Conservation (phyloP, 2,329 filamentous ascomycete species). For the Thermothelomyces thermophilus region DNA sequence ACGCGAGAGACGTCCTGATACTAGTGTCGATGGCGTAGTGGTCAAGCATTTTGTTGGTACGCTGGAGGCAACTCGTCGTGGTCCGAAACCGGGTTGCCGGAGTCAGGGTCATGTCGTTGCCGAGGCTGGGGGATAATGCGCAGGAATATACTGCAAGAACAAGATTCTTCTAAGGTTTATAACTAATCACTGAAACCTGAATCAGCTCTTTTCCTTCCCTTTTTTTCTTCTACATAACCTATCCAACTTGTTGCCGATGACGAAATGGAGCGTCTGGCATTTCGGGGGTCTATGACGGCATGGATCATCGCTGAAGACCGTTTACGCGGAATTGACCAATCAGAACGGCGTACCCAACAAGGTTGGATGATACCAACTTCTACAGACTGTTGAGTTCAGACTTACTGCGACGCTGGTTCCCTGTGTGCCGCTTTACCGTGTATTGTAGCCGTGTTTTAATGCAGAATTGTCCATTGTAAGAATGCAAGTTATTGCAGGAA, state of each 20-base stretch:
- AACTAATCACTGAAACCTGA: too few relatives aligned
- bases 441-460: too few relatives aligned
- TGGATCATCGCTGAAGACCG: neutral
- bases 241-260: neutral
- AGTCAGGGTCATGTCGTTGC: conserved; percentile 2
- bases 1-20: neutral
- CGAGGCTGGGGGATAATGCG: neutral
- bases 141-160: too few relatives aligned
- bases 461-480: too few relatives aligned
- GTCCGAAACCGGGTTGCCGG: conserved; percentile 8
- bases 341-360: too few relatives aligned
- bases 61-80: neutral
- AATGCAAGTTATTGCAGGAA: too few relatives aligned
- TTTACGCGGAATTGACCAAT: conserved; percentile 3
- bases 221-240: neutral
- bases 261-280: neutral
- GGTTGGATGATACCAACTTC: too few relatives aligned
- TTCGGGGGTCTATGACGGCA: conserved; percentile 6
- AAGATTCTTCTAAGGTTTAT: too few relatives aligned
- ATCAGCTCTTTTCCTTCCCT: too few relatives aligned
- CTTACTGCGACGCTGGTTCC: too few relatives aligned
- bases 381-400: too few relatives aligned
- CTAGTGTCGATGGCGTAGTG: neutral
- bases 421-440: too few relatives aligned
- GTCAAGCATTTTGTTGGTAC: conserved; percentile 6